Evolutionary conservation across 116 monocot genomes (phyloP), one percentile per base, ranked within the genome.

Genomic region (Cymodocea nodosa): DNA sequence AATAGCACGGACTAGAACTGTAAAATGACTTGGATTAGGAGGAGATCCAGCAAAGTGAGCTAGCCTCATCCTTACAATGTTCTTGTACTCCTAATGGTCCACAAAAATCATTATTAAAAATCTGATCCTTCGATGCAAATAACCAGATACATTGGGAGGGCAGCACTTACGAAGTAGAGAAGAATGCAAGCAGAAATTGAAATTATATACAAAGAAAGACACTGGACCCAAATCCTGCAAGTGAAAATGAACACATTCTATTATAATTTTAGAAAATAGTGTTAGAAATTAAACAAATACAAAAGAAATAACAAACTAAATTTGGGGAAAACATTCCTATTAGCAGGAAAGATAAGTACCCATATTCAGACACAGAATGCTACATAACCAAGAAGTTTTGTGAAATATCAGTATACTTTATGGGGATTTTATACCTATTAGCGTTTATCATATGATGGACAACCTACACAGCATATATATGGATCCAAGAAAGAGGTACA

Each of bases 191-290:
- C 84, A 70, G 95, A 81, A 60, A 34, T 57, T 39, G 95, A 83
- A 59, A 95, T 87, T 54, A 90, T 83, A 70, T 95, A 87, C 61
- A 95, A 73, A 35, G 87, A 83, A 66, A 85, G 40, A 44, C 95
- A 95, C 56, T 90, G 95, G 17, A 87, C 81, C 95, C 95, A 90
- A 70, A 95, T 77, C 90, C 95, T 95, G 87, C 64, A 80, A 59
- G 64, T 25, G n/a, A 71, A 2, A 68, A 50, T 23, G 64, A 60
- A 24, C 8, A 44, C 17, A 15, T 53, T 22, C 14, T 50, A 22
- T 19, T 23, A 53, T 0, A 62, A 62, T 39, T 15, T 39, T 3
- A 59, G 40, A 23, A 23, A 64, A 15, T 49, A 35, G 35, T 34
- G 4, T 15, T 20, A 48, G 49, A 23, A 20, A 24, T 24, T 20